These are phyloP conservation scores for Rusavskia elegans DNA, from an alignment of 495 filamentous ascomycete genomes.

Conservation along the genomic window DNA sequence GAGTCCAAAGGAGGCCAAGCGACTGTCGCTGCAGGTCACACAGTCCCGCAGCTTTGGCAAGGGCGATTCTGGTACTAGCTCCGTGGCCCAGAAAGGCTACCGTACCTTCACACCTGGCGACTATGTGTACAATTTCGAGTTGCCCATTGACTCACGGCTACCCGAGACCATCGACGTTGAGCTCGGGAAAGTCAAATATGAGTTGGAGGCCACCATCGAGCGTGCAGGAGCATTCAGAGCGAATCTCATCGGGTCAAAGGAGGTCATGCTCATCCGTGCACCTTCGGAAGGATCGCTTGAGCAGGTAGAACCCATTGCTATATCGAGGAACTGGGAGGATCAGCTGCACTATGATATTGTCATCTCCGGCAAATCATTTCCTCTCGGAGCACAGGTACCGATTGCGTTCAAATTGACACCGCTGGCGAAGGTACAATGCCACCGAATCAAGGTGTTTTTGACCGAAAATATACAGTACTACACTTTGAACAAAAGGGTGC, in stretches of 20 bases:
- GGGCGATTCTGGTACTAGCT: conserved; percentile 45
- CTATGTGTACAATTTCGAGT: conserved; percentile 89
- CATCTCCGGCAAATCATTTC: conserved; percentile 96
- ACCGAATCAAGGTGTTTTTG: conserved; percentile 88
- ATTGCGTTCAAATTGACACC: conserved; percentile 97
- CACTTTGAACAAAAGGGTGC: conserved; percentile 73
- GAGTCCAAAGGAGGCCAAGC: conserved; percentile 29
- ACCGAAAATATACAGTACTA: conserved; percentile 93
- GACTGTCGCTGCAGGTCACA: conserved; percentile 62
- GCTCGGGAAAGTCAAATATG: conserved; percentile 75
- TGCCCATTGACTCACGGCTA: conserved; percentile 81
- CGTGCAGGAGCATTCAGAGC: conserved; percentile 84
- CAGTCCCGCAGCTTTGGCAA: conserved; percentile 80
- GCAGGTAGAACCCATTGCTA: conserved; percentile 89
- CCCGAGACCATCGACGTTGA: conserved; percentile 88
- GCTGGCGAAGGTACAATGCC: conserved; percentile 88
- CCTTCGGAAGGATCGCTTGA: conserved; percentile 87
- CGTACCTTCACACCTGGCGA: conserved; percentile 78
- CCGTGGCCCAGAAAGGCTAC: conserved; percentile 75
- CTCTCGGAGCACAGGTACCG: conserved; percentile 78
- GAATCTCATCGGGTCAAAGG: conserved; percentile 71
- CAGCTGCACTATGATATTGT: conserved; percentile 98
- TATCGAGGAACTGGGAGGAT: conserved; percentile 94
- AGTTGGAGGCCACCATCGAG: conserved; percentile 76
- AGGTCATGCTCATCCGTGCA: conserved; percentile 73